Percentiles rank a stretch among this genome's conserved stretches.
Conservation (phyloP, 129 eudicot species). For the Helichrysum umbraculigerum region DNA sequence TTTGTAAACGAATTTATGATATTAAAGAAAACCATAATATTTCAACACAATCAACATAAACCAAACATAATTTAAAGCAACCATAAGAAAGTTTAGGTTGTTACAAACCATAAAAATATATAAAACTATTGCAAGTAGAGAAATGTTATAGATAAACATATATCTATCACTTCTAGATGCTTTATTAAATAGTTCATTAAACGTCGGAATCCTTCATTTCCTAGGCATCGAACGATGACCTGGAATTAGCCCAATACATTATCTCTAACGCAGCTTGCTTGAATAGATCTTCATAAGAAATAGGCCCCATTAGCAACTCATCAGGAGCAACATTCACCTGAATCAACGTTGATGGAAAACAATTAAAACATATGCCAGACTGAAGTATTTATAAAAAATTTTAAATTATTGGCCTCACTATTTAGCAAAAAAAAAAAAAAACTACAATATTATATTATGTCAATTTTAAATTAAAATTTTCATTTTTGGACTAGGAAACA, state of each 20-base stretch:
- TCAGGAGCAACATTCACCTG: constrained; percentile 11
- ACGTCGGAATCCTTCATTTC: neutral
- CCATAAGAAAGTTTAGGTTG: constrained; percentile 13
- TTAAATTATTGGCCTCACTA: too few relatives aligned
- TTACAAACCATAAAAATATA: neutral
- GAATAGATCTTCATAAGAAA: constrained; percentile 53
- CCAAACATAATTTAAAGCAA: constrained; percentile 3
- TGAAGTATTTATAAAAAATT: too few relatives aligned
- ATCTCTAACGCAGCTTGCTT: constrained; percentile 72
- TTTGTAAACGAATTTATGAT: neutral
- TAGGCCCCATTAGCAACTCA: constrained; percentile 24
- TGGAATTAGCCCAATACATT: constrained; percentile 38
- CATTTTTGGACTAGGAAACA: too few relatives aligned
- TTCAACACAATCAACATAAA: neutral
- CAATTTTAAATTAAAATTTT: too few relatives aligned
- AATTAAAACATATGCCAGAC: too few relatives aligned
- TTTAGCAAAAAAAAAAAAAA: too few relatives aligned
- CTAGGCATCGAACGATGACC: neutral
- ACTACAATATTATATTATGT: too few relatives aligned
- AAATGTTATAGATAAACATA: constrained; percentile 14
- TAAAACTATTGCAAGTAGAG: too few relatives aligned
- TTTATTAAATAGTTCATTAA: neutral
- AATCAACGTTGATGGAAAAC: too few relatives aligned
- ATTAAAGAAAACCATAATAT: neutral
- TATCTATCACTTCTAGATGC: neutral